Base-by-base conservation (phyloP, 306 rosid species). In the Ormosia semicastrata region DNA sequence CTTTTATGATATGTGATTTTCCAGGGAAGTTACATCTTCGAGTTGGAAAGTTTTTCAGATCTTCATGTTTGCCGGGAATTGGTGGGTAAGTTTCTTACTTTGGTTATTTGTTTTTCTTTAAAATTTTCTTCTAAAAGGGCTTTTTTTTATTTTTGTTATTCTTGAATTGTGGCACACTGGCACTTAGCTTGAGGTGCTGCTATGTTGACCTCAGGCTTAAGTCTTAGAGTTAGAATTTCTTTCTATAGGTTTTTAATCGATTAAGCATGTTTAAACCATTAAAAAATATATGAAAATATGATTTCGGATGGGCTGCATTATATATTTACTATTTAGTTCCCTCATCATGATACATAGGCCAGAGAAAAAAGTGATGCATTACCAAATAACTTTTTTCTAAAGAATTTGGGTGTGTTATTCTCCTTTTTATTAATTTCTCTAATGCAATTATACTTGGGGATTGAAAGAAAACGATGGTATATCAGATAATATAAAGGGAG, bases 11-110 rank as follows among this genome's bases (percentile, higher is more conserved):
- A 40, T 44, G 67, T 83, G 75, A 70, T 87, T 75, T 81, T 79
- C 3, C 90, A 91, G 99, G 99, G 92, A 49, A 90, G 93, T 86
- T 89, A 88, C 88, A 93, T 95, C 75, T 95, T 95, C 57, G 98
- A 95, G 90, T 90, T 93, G 63, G 92, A 89, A 83, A 88, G 80
- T 74, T 95, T 83, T 86, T 15, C 91, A 2, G 98, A 95, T 92
- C 96, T 95, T 68, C 93, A 93, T 76, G 85, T 62, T 36, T 92
- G 96, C 84, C 92, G 99, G 53, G 98, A 95, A 68, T 80, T 92
- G 60, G 89, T 92, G 17, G 97, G 99, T 95, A 84, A 92, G 87
- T 81, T 76, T 58, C 73, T 81, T 77, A 40, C 58, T 66, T 44
- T 57, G 64, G 68, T 37, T 63, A 69, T 67, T 56, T 41, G 15